These are phyloP conservation scores for Starmerella etchellsii DNA, from an alignment of 805 yeast species.

Conservation along the genomic window DNA sequence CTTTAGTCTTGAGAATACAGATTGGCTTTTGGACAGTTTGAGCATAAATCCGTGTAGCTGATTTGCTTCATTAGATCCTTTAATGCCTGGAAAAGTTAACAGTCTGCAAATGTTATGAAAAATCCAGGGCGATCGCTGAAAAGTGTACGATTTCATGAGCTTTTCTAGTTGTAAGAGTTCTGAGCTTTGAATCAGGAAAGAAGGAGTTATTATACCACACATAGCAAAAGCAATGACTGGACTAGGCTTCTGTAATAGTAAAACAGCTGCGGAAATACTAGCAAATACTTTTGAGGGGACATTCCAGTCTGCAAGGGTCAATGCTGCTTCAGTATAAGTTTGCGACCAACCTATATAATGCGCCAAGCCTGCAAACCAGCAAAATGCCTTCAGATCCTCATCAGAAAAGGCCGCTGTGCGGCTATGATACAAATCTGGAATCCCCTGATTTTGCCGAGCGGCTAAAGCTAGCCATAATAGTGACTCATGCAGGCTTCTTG, in stretches of 20 bases:
- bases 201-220: background rate
- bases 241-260: background rate
- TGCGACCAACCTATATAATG: background rate
- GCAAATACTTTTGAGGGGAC: background rate
- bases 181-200: background rate
- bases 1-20: background rate
- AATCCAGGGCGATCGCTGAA: constrained; percentile 6
- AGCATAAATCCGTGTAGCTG: background rate
- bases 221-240: background rate
- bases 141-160: constrained; percentile 6
- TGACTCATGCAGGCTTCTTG: background rate
- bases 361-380: constrained; percentile 11
- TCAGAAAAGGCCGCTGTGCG: constrained; percentile 3
- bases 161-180: constrained; percentile 7
- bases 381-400: constrained; percentile 5
- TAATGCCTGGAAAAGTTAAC: background rate
- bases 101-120: background rate
- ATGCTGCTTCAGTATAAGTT: background rate
- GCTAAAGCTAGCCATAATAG: background rate
- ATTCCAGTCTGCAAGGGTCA: constrained; percentile 3
- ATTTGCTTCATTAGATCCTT: background rate
- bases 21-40: background rate
- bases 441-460: background rate
- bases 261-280: background rate
- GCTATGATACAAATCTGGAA: background rate